A percentile compares a stretch with the other conserved stretches of the same genome.
Evolutionary conservation across 2,329 filamentous ascomycete species (phyloP).

Genomic region (Dactylellina cionopaga): DNA sequence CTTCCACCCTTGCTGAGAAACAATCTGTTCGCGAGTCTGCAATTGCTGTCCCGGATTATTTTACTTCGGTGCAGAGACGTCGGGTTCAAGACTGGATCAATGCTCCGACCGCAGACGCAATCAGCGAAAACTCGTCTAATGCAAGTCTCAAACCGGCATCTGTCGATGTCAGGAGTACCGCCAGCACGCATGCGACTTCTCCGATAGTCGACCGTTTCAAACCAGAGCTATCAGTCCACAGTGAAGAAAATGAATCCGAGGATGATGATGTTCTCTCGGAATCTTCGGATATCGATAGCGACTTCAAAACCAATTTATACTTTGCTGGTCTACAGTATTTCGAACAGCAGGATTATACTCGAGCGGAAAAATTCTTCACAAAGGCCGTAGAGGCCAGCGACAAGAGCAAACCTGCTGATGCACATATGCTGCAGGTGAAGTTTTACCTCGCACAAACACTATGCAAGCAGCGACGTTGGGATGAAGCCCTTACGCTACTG

Average conservation of each 20-base stretch:
- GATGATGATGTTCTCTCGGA: slow-evolving; percentile 25
- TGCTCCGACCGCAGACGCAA: slow-evolving; percentile 14
- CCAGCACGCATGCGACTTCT: slow-evolving; percentile 11
- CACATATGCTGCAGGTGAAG: slow-evolving; percentile 8
- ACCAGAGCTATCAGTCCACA: not conserved
- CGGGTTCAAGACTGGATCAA: slow-evolving; percentile 48
- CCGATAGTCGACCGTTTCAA: slow-evolving; percentile 21
- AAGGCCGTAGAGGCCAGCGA: slow-evolving; percentile 30
- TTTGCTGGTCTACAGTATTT: slow-evolving; percentile 38
- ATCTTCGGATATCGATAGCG: slow-evolving; percentile 50
- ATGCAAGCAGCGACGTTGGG: slow-evolving; percentile 39
- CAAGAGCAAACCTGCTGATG: not conserved
- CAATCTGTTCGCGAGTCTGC: slow-evolving; percentile 39
- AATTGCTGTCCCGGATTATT: slow-evolving; percentile 14
- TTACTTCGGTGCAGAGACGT: slow-evolving; percentile 21
- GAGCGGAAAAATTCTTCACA: slow-evolving; percentile 45
- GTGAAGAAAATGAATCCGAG: not conserved
- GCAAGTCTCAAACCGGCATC: slow-evolving; percentile 1
- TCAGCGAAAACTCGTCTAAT: slow-evolving; percentile 33
- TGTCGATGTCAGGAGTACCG: slow-evolving; percentile 10
- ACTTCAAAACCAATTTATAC: slow-evolving; percentile 38
- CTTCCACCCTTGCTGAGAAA: slow-evolving; percentile 46
- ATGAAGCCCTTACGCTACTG: slow-evolving; percentile 24
- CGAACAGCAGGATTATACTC: slow-evolving; percentile 25
- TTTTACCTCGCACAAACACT: slow-evolving; percentile 45